These are phyloP conservation scores for Teratosphaeria viscida DNA, from an alignment of 2,329 filamentous ascomycete species.

Conservation along the genomic window DNA sequence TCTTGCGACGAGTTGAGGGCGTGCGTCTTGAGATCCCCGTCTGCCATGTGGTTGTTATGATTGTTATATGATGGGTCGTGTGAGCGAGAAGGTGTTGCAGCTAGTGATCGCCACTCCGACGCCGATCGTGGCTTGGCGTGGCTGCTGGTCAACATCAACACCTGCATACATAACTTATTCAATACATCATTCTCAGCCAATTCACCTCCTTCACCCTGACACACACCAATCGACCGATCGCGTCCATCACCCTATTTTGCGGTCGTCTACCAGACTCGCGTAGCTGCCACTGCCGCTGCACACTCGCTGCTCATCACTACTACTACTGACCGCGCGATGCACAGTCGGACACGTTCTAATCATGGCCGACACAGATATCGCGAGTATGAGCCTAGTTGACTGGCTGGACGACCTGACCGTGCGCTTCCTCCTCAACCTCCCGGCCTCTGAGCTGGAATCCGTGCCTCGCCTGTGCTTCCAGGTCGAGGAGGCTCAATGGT, in stretches of 20 bases:
- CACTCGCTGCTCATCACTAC: not conserved
- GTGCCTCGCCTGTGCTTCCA: constrained; percentile 96
- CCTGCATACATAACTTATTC: not conserved
- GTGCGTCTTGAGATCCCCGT: constrained; percentile 33
- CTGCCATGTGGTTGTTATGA: constrained; percentile 20
- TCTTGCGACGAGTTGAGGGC: constrained; percentile 41
- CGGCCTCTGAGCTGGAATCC: constrained; percentile 77
- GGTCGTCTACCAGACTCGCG: not conserved
- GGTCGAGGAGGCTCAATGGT: constrained; percentile 99
- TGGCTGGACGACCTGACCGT: constrained; percentile 98
- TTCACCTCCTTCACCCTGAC: too few relatives aligned
- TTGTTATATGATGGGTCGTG: too few relatives aligned
- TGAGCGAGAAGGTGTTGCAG: not conserved
- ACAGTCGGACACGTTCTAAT: not conserved
- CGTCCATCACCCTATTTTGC: not conserved
- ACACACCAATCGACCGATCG: too few relatives aligned
- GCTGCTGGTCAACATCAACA: not conserved
- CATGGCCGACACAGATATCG: not conserved
- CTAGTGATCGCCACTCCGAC: not conserved
- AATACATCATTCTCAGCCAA: not conserved
- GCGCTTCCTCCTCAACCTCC: constrained; percentile 95
- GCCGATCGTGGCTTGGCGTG: not conserved
- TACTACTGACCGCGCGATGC: not conserved
- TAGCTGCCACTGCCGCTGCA: not conserved
- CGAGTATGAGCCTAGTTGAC: constrained; percentile 69